Evolutionary conservation across 2,329 filamentous ascomycete genomes (phyloP).

Genomic region (Colletotrichum eremochloae): DNA sequence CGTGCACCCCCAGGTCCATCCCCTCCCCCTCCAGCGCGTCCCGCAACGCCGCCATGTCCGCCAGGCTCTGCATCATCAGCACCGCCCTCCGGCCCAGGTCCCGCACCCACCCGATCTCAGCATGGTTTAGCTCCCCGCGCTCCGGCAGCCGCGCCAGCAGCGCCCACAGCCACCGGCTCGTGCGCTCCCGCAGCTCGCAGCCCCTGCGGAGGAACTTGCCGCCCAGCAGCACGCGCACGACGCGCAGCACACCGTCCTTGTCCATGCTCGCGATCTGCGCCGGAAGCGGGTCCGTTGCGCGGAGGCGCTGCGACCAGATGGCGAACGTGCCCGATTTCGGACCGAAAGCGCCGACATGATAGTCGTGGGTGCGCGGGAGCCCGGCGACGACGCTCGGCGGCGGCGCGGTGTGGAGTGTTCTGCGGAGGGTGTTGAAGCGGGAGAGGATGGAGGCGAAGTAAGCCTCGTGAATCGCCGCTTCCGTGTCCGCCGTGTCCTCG

Average conservation of each 20-base stretch:
- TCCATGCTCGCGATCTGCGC: slow-evolving; percentile 74
- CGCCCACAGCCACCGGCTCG: slow-evolving; percentile 89
- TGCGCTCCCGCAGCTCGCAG: slow-evolving; percentile 71
- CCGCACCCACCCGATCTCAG: slow-evolving; percentile 81
- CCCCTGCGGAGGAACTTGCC: slow-evolving; percentile 73
- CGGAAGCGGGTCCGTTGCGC: slow-evolving; percentile 68
- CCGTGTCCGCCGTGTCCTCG: slow-evolving; percentile 48
- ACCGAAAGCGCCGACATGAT: slow-evolving; percentile 67
- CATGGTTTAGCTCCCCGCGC: slow-evolving; percentile 79
- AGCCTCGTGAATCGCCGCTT: slow-evolving; percentile 67
- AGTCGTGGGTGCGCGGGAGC: slow-evolving; percentile 67
- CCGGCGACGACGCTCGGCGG: slow-evolving; percentile 65
- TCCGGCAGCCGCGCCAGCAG: slow-evolving; percentile 82
- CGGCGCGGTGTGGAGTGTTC: slow-evolving; percentile 68
- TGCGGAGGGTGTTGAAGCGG: slow-evolving; percentile 76
- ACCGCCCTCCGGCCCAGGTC: slow-evolving; percentile 85
- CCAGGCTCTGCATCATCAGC: slow-evolving; percentile 67
- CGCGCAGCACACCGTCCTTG: slow-evolving; percentile 73
- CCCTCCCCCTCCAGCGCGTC: slow-evolving; percentile 58
- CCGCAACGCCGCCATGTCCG: slow-evolving; percentile 64
- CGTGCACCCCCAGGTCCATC: slow-evolving; percentile 56
- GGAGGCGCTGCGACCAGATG: slow-evolving; percentile 66
- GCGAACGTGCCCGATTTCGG: slow-evolving; percentile 62
- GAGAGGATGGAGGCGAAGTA: slow-evolving; percentile 77
- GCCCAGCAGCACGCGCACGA: slow-evolving; percentile 76